Conservation (phyloP, 306 rosid genomes). For the Mimosa pudica region DNA sequence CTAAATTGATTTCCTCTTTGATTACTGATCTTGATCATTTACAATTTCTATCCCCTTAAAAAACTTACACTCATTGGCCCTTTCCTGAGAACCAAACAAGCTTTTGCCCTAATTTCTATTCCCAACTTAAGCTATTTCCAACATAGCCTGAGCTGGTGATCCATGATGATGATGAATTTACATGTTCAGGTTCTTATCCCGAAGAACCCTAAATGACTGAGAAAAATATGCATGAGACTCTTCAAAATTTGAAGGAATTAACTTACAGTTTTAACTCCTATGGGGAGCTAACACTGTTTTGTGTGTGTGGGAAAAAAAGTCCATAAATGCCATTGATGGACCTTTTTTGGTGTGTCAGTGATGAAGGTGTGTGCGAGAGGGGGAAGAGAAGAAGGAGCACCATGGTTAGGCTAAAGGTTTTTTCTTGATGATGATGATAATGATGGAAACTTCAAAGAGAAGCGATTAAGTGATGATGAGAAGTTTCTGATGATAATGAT, state of each 20-base stretch:
- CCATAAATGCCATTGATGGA: slow-evolving; percentile 52
- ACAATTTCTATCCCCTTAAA: slow-evolving; percentile 44
- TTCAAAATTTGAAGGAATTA: slow-evolving; percentile 52
- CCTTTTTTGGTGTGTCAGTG: slow-evolving; percentile 59
- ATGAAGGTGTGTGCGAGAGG: slow-evolving; percentile 44
- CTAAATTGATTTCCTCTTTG: slow-evolving; percentile 42
- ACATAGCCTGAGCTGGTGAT: slow-evolving; percentile 60
- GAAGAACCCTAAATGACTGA: slow-evolving; percentile 49
- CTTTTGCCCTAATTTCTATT: slow-evolving; percentile 32
- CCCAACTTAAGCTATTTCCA: slow-evolving; percentile 66
- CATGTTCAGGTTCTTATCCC: slow-evolving; percentile 47
- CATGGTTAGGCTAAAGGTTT: slow-evolving; percentile 92
- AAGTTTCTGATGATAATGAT: background rate
- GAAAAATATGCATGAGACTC: slow-evolving; percentile 66
- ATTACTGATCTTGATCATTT: slow-evolving; percentile 47
- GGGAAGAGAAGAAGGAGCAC: slow-evolving; percentile 56
- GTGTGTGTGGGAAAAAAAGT: slow-evolving; percentile 40
- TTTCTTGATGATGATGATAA: background rate
- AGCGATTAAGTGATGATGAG: slow-evolving; percentile 45
- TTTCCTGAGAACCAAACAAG: slow-evolving; percentile 52
- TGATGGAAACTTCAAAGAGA: slow-evolving; percentile 52
- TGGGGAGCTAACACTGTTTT: slow-evolving; percentile 47
- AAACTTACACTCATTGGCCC: slow-evolving; percentile 51
- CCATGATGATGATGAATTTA: slow-evolving; percentile 16
- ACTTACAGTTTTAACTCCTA: slow-evolving; percentile 49